Percentiles rank a stretch among this genome's conserved stretches.
Evolutionary conservation across 305 asterid species (phyloP).

Genomic region (Fraxinus xanthoxyloides): DNA sequence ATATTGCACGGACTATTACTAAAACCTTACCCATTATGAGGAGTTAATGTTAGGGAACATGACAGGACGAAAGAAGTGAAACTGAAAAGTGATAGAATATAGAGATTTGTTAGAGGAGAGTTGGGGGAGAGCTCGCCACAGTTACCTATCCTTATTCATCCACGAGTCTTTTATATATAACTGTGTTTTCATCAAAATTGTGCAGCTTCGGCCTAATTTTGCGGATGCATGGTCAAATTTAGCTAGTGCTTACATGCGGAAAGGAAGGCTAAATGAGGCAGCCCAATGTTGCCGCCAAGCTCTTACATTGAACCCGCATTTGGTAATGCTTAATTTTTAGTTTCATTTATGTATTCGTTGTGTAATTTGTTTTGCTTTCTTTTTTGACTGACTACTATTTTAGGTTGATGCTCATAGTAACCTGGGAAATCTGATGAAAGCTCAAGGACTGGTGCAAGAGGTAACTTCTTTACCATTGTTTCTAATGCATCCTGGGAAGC

Average conservation of each 20-base stretch:
- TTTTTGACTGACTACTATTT: conserved; percentile 20
- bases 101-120: conserved; percentile 18
- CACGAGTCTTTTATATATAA: conserved; percentile 12
- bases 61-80: neutral
- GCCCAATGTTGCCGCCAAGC: conserved; percentile 95
- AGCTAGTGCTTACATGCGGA: conserved; percentile 90
- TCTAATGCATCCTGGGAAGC: neutral
- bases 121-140: neutral
- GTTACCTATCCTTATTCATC: neutral
- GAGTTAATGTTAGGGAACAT: neutral
- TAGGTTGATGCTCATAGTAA: conserved; percentile 99
- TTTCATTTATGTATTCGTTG: conserved; percentile 1
- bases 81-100: neutral
- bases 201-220: conserved; percentile 93
- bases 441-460: conserved; percentile 93
- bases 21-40: neutral
- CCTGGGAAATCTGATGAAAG: conserved; percentile 98
- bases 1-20: neutral
- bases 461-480: conserved; percentile 32
- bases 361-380: conserved; percentile 14
- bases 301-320: conserved; percentile 72
- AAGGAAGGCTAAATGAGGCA: conserved; percentile 80
- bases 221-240: conserved; percentile 96
- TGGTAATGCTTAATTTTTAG: conserved; percentile 41
- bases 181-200: conserved; percentile 14